Evolutionary conservation across 768 basidiomycete genomes (phyloP), one percentile per base, ranked within the genome.

Genomic region (Paxillus involutus): DNA sequence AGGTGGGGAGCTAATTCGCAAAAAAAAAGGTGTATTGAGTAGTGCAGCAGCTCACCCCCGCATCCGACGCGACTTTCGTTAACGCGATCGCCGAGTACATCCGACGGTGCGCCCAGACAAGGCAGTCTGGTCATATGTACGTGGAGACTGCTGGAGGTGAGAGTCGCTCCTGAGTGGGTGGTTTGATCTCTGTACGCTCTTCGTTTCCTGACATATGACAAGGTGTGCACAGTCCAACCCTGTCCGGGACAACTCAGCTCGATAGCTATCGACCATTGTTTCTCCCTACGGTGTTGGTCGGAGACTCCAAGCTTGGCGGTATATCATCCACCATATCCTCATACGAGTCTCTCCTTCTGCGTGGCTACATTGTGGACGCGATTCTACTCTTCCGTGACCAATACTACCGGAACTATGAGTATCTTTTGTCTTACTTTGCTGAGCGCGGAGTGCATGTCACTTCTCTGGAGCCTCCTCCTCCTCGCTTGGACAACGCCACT

Each of bases 141-240:
- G 73, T 98, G 44, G 96, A 98, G 71, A 95, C 96, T 9, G 96
- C 95, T 13, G 96, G 96, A 82, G 96, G 95, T 93, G 70, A 77
- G 83, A 61, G n/a, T 60, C 61, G 49, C 54, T 49, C 50, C 46
- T 44, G 48, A 48, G 52, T 58, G 56, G 53, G 62, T 43, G 51
- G 42, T 41, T 35, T 13, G 41, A 9, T 6, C 41, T 36, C 19
- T 16, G 33, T 12, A 6, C 13, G 6, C 1, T 6, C 14, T 8
- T 13, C 26, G n/a, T 51, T 16, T 49, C 8, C 49, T 60, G 56
- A 60, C 52, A 17, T 16, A 39, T 40, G 40, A 50, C 0, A 67
- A 96, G 94, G 95, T 37, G 89, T 96, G 11, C 95, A 97, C 62
- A 95, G 92, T 60, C 96, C 96, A 0, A 84, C 89, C 3, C 73